Percentiles rank a stretch among this genome's conserved stretches.
These are phyloP conservation scores for Turritis glabra DNA, from an alignment of 345 rosid species.

Conservation along the genomic window DNA sequence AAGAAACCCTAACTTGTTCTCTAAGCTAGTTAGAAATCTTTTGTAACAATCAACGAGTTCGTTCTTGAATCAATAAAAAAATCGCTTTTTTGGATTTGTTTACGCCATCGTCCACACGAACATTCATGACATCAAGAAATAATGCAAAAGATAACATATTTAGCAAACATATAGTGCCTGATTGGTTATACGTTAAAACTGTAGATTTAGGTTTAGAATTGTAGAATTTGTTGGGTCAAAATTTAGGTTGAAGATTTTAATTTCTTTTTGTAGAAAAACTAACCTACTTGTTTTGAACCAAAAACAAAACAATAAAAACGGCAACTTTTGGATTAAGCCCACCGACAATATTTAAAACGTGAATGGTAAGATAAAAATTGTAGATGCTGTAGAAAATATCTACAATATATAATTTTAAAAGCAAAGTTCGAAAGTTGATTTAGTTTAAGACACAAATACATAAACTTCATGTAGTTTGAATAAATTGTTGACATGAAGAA, in stretches of 20 bases:
- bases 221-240: too few species aligned
- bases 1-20: too few species aligned
- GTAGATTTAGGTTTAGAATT: not conserved
- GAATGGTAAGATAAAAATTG: not conserved
- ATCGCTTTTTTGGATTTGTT: too few species aligned
- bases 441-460: not conserved
- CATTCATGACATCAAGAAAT: too few species aligned
- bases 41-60: too few species aligned
- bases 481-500: slow-evolving; percentile 20
- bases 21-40: too few species aligned
- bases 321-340: not conserved
- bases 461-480: slow-evolving; percentile 15
- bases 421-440: not conserved
- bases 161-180: too few species aligned
- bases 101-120: too few species aligned
- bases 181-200: too few species aligned
- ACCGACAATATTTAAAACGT: not conserved
- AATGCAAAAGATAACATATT: too few species aligned
- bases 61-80: too few species aligned
- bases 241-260: not conserved
- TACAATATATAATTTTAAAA: not conserved
- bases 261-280: not conserved
- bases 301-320: not conserved
- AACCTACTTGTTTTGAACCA: not conserved
- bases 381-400: not conserved